Percentiles rank a stretch among this genome's conserved stretches.
Conservation (phyloP, 2,329 filamentous ascomycete species). For the Setomelanomma holmii region DNA sequence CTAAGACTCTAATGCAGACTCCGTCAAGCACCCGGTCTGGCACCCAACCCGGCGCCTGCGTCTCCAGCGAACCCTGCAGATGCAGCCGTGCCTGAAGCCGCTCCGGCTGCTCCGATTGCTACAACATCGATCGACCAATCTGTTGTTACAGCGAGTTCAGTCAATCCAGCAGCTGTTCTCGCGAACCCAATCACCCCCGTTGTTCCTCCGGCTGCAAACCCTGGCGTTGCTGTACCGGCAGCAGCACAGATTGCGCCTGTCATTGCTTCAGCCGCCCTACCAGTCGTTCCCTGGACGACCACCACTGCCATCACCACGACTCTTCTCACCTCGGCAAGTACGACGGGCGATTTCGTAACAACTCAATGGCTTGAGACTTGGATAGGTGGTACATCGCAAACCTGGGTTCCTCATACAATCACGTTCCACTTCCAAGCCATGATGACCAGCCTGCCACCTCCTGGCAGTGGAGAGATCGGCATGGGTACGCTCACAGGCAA, state of each 20-base stretch:
- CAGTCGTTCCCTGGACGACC: too few relatives aligned
- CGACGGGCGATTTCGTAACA: constrained; percentile 29
- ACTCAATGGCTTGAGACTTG: constrained; percentile 44
- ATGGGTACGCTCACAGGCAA: constrained; percentile 45
- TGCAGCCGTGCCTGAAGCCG: too few relatives aligned
- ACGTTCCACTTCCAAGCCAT: constrained; percentile 35
- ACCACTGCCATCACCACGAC: constrained; percentile 2
- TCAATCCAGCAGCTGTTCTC: constrained; percentile 3
- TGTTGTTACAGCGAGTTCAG: neutral
- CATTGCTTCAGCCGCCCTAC: too few relatives aligned
- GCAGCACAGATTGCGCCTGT: neutral
- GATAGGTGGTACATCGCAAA: constrained; percentile 31
- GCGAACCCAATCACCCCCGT: neutral
- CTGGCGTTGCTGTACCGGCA: neutral
- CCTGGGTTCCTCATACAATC: constrained; percentile 42
- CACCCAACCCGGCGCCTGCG: constrained; percentile 2
- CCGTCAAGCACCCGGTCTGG: constrained; percentile 16
- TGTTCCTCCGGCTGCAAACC: constrained; percentile 1
- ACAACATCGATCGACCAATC: neutral
- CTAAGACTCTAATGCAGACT: constrained; percentile 10
- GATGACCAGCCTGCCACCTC: constrained; percentile 24
- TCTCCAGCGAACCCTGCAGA: constrained; percentile 1
- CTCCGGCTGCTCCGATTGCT: too few relatives aligned
- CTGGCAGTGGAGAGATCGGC: constrained; percentile 40
- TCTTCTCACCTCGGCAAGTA: neutral